Conservation (phyloP, 2,329 filamentous ascomycete species). For the Xylaria sp. region DNA sequence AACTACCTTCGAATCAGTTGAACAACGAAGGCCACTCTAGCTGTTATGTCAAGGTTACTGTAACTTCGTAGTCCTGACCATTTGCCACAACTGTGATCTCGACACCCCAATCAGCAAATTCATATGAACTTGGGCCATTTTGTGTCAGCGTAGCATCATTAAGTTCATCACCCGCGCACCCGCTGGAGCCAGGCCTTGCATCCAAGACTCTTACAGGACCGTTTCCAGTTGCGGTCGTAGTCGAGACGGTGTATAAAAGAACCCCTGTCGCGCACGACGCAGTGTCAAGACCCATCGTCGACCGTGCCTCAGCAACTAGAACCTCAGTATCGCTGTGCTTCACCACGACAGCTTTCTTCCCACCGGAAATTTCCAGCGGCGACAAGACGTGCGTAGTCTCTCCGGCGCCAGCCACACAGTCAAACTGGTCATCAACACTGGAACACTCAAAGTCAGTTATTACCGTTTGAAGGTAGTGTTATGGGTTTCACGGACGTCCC, state of each 20-base stretch:
- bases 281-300: conserved; percentile 41
- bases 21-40: not conserved
- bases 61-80: conserved; percentile 39
- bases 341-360: conserved; percentile 46
- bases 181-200: conserved; percentile 44
- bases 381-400: conserved; percentile 45
- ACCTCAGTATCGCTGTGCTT: conserved; percentile 40
- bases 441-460: not conserved
- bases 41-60: not conserved
- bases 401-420: conserved; percentile 45
- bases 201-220: conserved; percentile 50
- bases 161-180: conserved; percentile 46
- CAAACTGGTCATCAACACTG: conserved; percentile 45
- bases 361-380: conserved; percentile 39
- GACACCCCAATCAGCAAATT: conserved; percentile 40
- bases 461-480: too few species aligned
- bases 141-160: conserved; percentile 49
- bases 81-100: conserved; percentile 41
- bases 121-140: conserved; percentile 38
- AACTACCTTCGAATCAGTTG: not conserved
- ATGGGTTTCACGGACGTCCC: too few species aligned
- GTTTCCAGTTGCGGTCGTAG: conserved; percentile 42
- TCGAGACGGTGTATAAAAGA: conserved; percentile 51
- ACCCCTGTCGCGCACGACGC: conserved; percentile 49
- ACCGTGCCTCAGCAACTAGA: conserved; percentile 50